phyloP scores from a whole-genome alignment of 208 protist species.

The Leishmania aethiopica region DNA sequence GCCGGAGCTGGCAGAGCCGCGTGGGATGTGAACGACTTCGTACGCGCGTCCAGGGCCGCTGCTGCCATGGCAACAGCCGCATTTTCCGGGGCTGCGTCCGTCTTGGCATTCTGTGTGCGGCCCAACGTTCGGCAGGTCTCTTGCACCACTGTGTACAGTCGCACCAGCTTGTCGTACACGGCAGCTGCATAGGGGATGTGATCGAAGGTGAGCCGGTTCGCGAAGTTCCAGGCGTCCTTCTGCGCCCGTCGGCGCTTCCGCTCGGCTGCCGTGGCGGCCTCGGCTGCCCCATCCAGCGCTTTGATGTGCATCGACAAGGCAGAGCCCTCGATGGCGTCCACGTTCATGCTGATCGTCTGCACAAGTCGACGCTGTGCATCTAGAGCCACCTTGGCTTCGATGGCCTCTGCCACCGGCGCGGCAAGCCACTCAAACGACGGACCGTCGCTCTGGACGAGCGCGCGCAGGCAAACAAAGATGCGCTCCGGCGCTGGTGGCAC shows the following conservation, averaged over 20 bases:
- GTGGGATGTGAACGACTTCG: neutral
- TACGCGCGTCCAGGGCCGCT: too few relatives aligned
- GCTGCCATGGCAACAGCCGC: neutral
- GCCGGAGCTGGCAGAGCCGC: neutral
- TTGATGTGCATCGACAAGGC: constrained; percentile 42
- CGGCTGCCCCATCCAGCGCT: constrained; percentile 24
- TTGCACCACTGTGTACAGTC: constrained; percentile 53
- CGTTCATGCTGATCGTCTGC: constrained; percentile 40
- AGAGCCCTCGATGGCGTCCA: constrained; percentile 38
- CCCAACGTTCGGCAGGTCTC: constrained; percentile 34
- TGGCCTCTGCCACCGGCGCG: constrained; percentile 28
- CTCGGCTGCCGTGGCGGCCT: constrained; percentile 15
- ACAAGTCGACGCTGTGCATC: constrained; percentile 54
- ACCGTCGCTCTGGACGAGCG: constrained; percentile 38
- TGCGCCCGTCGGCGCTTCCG: constrained; percentile 23
- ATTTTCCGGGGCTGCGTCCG: neutral
- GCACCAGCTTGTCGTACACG: constrained; percentile 62
- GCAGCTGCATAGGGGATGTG: constrained; percentile 59
- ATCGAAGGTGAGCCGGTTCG: constrained; percentile 50
- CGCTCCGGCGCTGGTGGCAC: constrained; percentile 62
- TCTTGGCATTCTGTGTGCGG: neutral
- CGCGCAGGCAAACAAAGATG: constrained; percentile 66
- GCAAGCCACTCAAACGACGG: constrained; percentile 34
- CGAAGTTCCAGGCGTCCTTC: constrained; percentile 40
- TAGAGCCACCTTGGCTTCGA: constrained; percentile 43